phyloP scores from a whole-genome alignment of 1,139 yeast genomes.

The Saccharomyces pastorianus region DNA sequence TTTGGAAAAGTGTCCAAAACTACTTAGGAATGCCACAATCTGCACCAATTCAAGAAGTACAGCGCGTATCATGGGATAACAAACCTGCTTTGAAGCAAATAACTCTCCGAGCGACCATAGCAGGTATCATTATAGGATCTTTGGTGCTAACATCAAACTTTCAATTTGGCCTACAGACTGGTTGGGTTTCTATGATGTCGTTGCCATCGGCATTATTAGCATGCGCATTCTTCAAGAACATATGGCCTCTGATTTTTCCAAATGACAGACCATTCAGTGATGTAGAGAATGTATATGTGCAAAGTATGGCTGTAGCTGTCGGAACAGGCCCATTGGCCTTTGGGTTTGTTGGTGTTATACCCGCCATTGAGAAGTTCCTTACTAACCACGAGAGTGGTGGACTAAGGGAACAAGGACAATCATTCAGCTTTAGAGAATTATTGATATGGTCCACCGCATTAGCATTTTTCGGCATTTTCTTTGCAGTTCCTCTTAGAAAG shows the following conservation, averaged over 20 bases:
- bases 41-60: background rate
- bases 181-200: slow-evolving; percentile 99
- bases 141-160: slow-evolving; percentile 79
- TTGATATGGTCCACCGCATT: slow-evolving; percentile 77
- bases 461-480: slow-evolving; percentile 90
- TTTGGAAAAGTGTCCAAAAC: background rate
- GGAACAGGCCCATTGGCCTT: slow-evolving; percentile 96
- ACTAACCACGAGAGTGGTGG: slow-evolving; percentile 71
- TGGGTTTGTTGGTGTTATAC: slow-evolving; percentile 93
- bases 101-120: slow-evolving; percentile 61
- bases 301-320: slow-evolving; percentile 89
- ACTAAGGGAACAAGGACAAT: slow-evolving; percentile 32
- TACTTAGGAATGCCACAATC: background rate
- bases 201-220: slow-evolving; percentile 87
- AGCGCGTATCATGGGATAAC: slow-evolving; percentile 26
- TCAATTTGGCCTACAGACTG: slow-evolving; percentile 94
- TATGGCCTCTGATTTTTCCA: slow-evolving; percentile 31
- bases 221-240: slow-evolving; percentile 59
- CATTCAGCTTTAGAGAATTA: slow-evolving; percentile 43
- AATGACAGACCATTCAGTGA: slow-evolving; percentile 52
- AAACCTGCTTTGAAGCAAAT: slow-evolving; percentile 44
- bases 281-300: slow-evolving; percentile 87
- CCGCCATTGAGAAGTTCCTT: slow-evolving; percentile 86
- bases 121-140: slow-evolving; percentile 73
- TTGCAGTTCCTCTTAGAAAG: slow-evolving; percentile 79